Conservation (phyloP, 1,284 basidiomycete genomes). For the Moesziomyces sp. region DNA sequence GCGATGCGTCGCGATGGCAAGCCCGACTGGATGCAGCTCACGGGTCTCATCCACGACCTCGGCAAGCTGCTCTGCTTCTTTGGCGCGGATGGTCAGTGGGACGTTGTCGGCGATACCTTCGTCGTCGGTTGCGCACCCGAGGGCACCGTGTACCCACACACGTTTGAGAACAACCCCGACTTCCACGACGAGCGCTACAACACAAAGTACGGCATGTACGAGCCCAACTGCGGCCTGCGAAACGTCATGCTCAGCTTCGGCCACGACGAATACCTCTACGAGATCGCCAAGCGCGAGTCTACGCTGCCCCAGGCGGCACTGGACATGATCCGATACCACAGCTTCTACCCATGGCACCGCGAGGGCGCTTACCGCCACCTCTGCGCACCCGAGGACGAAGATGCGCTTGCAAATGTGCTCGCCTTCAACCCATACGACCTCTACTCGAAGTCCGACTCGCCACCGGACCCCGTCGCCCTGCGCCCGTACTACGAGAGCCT, state of each 20-base stretch:
- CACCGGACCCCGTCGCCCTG: slow-evolving; percentile 75
- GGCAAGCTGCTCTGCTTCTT: slow-evolving; percentile 57
- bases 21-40: slow-evolving; percentile 76
- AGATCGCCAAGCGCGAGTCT: slow-evolving; percentile 49
- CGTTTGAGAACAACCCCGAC: slow-evolving; percentile 83
- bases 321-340: slow-evolving; percentile 92
- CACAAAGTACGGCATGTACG: slow-evolving; percentile 84
- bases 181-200: slow-evolving; percentile 77
- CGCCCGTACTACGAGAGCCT: slow-evolving; percentile 83
- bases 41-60: slow-evolving; percentile 75
- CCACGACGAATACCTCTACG: slow-evolving; percentile 74
- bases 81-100: slow-evolving; percentile 80
- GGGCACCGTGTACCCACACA: slow-evolving; percentile 76
- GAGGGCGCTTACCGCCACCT: slow-evolving; percentile 51
- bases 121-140: slow-evolving; percentile 86
- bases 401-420: slow-evolving; percentile 41
- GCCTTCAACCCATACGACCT: slow-evolving; percentile 90
- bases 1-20: slow-evolving; percentile 88
- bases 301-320: slow-evolving; percentile 83
- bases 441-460: slow-evolving; percentile 85
- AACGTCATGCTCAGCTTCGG: slow-evolving; percentile 92
- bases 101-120: slow-evolving; percentile 86
- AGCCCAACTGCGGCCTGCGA: slow-evolving; percentile 83
- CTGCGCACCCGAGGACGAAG: slow-evolving; percentile 34
- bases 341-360: slow-evolving; percentile 80